Base-by-base conservation (phyloP, 1,284 basidiomycete genomes). In the Heimioporus retisporus region DNA sequence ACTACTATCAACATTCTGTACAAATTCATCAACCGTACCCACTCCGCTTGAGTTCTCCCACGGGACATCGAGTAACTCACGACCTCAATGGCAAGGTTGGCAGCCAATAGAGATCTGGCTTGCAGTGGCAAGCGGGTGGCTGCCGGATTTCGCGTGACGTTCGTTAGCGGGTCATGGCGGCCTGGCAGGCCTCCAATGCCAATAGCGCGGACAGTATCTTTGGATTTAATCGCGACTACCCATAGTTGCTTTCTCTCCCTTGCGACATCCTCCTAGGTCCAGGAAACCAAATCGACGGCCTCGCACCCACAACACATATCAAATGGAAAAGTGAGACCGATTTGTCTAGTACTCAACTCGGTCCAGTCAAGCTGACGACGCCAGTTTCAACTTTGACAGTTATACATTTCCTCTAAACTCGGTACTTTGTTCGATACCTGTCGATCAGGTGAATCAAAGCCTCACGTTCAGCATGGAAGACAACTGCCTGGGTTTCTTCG, bases 141-240 rank as follows among this genome's bases (percentile, higher is more conserved):
- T 25, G n/a, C 6, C 54, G 18, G 35, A 48, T 21, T 42, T 46
- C 35, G 51, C 8, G 16, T 13, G 14, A 10, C 18, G 23, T 10
- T 2, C 6, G 7, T 56, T 61, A 69, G 68, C 60, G 8, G 7
- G 6, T 10, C 1, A 31, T 71, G 10, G 35, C 35, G 10, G 35
- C 35, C 35, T 35, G 70, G 73, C 63, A 61, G 64, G 44, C 70
- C 50, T 55, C 71, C 64, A 60, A 50, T 55, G 43, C 60, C 54
- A 59, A 63, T 51, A 59, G 55, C 58, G 16, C 31, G 43, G 40
- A 15, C 19, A 10, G 21, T 21, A 6, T 6, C 40, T 7, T 18
- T 25, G 18, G n/a, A 65, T 74, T 64, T 68, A 68, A 65, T 51
- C 0, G 15, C 21, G 14, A n/a, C 35, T 11, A 35, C 35, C 6